These are phyloP conservation scores for Hypomontagnella monticulosa DNA, from an alignment of 495 filamentous ascomycete species.

Conservation along the genomic window DNA sequence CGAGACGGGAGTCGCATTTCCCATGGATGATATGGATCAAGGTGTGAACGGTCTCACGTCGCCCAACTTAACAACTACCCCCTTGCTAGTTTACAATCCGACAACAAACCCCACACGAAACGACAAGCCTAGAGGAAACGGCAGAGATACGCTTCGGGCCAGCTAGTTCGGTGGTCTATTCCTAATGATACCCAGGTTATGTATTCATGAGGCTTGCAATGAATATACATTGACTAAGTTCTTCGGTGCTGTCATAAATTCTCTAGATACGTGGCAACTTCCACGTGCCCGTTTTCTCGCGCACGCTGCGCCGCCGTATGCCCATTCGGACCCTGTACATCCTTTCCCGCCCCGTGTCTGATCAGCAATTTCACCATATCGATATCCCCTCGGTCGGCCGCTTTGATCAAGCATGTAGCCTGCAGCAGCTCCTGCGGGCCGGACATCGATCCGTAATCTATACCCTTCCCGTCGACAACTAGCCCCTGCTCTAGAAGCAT, in stretches of 20 bases:
- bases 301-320: conserved; percentile 15
- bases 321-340: conserved; percentile 8
- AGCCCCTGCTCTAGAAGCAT: conserved; percentile 24
- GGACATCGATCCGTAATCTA: background rate
- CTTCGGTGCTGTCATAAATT: background rate
- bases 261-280: conserved; percentile 8
- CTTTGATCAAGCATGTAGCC: conserved; percentile 11
- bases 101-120: no score
- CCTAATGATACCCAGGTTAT: no score
- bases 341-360: conserved; percentile 7
- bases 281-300: conserved; percentile 5
- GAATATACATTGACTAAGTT: no score
- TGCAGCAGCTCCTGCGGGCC: conserved; percentile 4
- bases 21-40: no score
- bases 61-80: no score
- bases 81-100: no score
- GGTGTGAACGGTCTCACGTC: no score
- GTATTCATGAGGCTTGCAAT: no score
- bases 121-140: no score
- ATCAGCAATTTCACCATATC: conserved; percentile 13
- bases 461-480: conserved; percentile 11
- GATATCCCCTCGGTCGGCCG: conserved; percentile 11
- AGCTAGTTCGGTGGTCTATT: no score
- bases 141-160: no score
- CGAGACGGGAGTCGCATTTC: no score